phyloP scores from a whole-genome alignment of 352 stramenopile genomes.

The Pythium guiyangense region DNA sequence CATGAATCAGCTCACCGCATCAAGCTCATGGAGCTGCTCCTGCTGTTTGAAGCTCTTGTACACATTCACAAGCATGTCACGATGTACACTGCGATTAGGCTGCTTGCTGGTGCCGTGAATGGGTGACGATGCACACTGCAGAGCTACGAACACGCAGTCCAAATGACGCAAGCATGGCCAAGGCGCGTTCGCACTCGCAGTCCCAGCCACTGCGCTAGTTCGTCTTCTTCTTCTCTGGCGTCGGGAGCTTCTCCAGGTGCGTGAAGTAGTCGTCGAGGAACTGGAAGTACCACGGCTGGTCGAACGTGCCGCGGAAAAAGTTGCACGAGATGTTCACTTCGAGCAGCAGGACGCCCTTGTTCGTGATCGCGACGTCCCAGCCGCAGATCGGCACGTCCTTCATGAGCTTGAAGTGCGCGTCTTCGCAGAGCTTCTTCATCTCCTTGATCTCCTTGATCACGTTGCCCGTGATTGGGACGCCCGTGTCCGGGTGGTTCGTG shows the following conservation, averaged over 20 bases:
- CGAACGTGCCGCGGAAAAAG: slow-evolving; percentile 92
- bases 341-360: slow-evolving; percentile 83
- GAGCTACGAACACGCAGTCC: no score
- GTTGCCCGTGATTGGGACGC: slow-evolving; percentile 81
- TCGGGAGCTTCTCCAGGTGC: slow-evolving; percentile 61
- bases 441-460: slow-evolving; percentile 87
- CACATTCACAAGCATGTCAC: no score
- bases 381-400: slow-evolving; percentile 90
- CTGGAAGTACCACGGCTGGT: slow-evolving; percentile 84
- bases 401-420: slow-evolving; percentile 90
- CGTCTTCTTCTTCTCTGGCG: slow-evolving; percentile 34
- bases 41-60: no score
- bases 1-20: no score
- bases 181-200: no score
- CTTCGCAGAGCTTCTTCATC: slow-evolving; percentile 76
- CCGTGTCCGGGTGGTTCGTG: slow-evolving; percentile 87
- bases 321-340: slow-evolving; percentile 95
- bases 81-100: no score
- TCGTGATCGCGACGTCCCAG: slow-evolving; percentile 92
- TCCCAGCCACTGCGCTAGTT: slow-evolving; percentile 12
- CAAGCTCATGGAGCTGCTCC: no score
- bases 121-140: no score
- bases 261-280: slow-evolving; percentile 86
- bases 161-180: no score
- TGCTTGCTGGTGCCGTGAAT: no score